Percentiles rank a stretch among this genome's conserved stretches.
Evolutionary conservation across 768 basidiomycete species (phyloP).

Genomic region (Pisolithus tinctorius): DNA sequence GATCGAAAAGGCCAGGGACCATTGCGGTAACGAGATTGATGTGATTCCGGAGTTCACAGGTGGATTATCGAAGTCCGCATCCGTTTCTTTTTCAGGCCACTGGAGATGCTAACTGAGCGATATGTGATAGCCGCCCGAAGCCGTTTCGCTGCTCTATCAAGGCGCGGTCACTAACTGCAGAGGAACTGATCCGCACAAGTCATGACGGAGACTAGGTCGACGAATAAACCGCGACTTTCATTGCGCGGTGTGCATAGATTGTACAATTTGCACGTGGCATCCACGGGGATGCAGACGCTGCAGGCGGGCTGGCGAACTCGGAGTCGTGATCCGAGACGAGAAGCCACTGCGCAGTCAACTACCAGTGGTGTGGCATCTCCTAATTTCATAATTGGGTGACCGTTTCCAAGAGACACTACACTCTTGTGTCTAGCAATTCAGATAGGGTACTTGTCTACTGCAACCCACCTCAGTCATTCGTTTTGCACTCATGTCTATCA

Average conservation of each 20-base stretch:
- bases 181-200: constrained; percentile 12
- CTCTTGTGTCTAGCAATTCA: too few relatives aligned
- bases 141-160: constrained; percentile 20
- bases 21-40: constrained; percentile 25
- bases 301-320: not conserved
- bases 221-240: not conserved
- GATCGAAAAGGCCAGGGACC: constrained; percentile 20
- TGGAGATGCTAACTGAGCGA: not conserved
- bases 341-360: not conserved
- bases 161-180: constrained; percentile 8
- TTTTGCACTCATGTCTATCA: not conserved
- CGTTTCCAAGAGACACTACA: too few relatives aligned
- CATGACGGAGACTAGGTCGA: not conserved
- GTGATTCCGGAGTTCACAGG: constrained; percentile 18
- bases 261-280: not conserved
- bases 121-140: constrained; percentile 13
- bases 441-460: not conserved
- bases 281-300: not conserved
- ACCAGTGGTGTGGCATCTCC: not conserved
- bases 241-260: not conserved
- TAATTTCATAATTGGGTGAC: too few relatives aligned
- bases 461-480: not conserved
- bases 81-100: not conserved
- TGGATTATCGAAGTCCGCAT: constrained; percentile 14
- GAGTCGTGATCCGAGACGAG: not conserved